phyloP scores from a whole-genome alignment of 495 filamentous ascomycete species.

The Penicillium canescens region DNA sequence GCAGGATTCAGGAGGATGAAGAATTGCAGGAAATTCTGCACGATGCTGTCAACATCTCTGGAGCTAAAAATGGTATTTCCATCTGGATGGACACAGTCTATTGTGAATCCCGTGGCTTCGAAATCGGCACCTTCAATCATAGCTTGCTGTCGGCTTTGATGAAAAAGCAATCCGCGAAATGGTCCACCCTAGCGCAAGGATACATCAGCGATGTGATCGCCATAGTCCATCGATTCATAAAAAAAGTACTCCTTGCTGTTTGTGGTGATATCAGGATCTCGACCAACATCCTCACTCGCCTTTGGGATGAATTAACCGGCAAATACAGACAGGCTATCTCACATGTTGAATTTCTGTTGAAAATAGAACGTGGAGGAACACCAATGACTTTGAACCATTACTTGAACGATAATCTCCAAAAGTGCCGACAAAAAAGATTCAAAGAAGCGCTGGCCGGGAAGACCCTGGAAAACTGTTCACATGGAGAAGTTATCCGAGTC shows the following conservation, averaged over 20 bases:
- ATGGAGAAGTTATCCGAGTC: conserved; percentile 24
- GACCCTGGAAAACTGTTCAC: too few species aligned
- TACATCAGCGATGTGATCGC: conserved; percentile 47
- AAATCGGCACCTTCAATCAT: conserved; percentile 36
- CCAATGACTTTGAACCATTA: conserved; percentile 55
- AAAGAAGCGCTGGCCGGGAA: not conserved
- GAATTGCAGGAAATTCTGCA: conserved; percentile 31
- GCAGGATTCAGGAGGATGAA: not conserved
- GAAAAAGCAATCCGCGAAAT: conserved; percentile 55
- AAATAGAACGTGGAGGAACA: conserved; percentile 45
- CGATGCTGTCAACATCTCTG: conserved; percentile 6
- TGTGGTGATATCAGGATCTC: conserved; percentile 41
- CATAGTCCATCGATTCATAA: conserved; percentile 49
- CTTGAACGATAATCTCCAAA: conserved; percentile 51
- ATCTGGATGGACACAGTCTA: conserved; percentile 32
- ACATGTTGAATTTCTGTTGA: conserved; percentile 48
- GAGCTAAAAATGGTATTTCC: conserved; percentile 15
- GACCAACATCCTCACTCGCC: conserved; percentile 32
- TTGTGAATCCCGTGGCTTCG: conserved; percentile 31
- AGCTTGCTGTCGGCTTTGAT: conserved; percentile 45
- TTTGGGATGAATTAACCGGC: conserved; percentile 43
- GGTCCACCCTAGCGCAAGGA: conserved; percentile 43
- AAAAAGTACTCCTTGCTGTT: conserved; percentile 29
- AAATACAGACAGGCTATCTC: conserved; percentile 44
- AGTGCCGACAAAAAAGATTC: conserved; percentile 20